Evolutionary conservation across 441 rosid genomes (phyloP).

Genomic region (Bocquillonia castaneifolia): DNA sequence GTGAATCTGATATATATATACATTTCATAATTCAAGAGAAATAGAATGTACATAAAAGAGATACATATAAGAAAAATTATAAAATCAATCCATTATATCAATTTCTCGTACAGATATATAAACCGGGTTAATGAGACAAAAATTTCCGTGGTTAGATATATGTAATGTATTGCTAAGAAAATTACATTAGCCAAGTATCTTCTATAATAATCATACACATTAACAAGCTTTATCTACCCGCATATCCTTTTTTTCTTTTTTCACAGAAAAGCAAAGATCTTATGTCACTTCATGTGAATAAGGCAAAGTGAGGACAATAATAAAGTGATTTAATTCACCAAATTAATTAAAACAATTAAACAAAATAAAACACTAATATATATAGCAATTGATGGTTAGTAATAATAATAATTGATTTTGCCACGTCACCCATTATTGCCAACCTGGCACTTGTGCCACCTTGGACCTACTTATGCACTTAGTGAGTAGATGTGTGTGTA

Average conservation of each 20-base stretch:
- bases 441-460: slow-evolving; percentile 41
- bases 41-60: too few relatives aligned
- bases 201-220: slow-evolving; percentile 23
- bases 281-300: slow-evolving; percentile 32
- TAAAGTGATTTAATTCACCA: neutral
- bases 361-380: neutral
- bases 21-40: too few relatives aligned
- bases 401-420: slow-evolving; percentile 6
- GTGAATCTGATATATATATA: too few relatives aligned
- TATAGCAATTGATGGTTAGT: too few relatives aligned
- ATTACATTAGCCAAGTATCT: neutral
- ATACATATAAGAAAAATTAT: too few relatives aligned
- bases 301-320: slow-evolving; percentile 7
- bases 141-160: too few relatives aligned
- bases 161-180: neutral
- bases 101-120: too few relatives aligned
- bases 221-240: slow-evolving; percentile 13
- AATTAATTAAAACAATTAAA: too few relatives aligned
- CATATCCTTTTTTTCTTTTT: neutral
- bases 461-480: slow-evolving; percentile 24
- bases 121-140: too few relatives aligned
- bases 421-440: slow-evolving; percentile 34
- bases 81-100: too few relatives aligned
- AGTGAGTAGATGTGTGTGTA: neutral
- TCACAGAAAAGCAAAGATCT: slow-evolving; percentile 34